These are phyloP conservation scores for Populus pruinosa DNA, from an alignment of 345 rosid genomes.

Conservation along the genomic window DNA sequence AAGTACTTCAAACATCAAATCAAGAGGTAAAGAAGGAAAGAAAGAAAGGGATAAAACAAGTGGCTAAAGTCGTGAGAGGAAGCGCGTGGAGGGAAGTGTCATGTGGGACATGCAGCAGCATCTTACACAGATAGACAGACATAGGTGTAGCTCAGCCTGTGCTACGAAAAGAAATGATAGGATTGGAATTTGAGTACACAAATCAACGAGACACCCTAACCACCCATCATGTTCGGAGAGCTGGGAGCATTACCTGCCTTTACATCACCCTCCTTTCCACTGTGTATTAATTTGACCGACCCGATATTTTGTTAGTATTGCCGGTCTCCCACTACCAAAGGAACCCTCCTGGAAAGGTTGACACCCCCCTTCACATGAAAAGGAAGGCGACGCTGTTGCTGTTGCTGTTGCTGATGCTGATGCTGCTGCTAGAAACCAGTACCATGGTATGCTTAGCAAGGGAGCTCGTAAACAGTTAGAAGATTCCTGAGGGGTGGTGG, in stretches of 20 bases:
- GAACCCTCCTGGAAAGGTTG: neutral
- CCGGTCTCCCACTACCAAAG: neutral
- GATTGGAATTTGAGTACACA: slow-evolving; percentile 4
- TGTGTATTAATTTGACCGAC: neutral
- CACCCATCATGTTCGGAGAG: slow-evolving; percentile 43
- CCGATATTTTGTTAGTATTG: neutral
- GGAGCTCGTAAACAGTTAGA: neutral
- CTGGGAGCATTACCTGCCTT: slow-evolving; percentile 41
- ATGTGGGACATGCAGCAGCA: neutral
- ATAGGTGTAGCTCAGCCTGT: neutral
- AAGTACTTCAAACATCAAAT: too few relatives aligned
- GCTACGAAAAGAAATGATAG: slow-evolving; percentile 6
- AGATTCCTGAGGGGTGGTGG: neutral
- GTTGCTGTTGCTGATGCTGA: neutral
- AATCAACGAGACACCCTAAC: slow-evolving; percentile 43
- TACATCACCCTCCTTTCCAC: neutral
- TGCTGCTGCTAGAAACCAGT: too few relatives aligned
- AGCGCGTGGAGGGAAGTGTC: neutral
- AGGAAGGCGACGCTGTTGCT: neutral
- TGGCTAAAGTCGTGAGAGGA: neutral
- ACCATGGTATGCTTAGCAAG: neutral
- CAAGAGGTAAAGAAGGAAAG: too few relatives aligned
- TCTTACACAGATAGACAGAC: neutral
- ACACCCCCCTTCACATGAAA: neutral
- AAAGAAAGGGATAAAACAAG: too few relatives aligned